Base-by-base conservation (phyloP, 2,329 filamentous ascomycete species). In the Fusarium sp. region DNA sequence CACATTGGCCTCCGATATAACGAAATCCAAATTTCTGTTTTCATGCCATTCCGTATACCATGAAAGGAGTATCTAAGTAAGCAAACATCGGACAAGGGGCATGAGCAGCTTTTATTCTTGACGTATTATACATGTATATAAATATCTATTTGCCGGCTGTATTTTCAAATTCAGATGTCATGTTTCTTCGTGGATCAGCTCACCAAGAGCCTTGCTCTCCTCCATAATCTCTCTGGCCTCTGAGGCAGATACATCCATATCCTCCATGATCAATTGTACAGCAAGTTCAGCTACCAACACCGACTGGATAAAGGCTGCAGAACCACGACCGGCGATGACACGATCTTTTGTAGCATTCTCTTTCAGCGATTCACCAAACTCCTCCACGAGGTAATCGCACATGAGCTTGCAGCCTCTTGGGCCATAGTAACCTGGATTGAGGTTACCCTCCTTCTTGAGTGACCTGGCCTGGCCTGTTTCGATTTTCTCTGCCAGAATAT, bases 341-440 rank as follows among this genome's bases (percentile, higher is more conserved):
- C 85, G 83, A 78, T 95, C 93, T 58, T 86, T 84, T 21, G 90
- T 83, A 4, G 91, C 89, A 60, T 88, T 86, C 72, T 87, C 84
- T 64, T 91, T 89, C 35, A 95, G 81, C 68, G 88, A 80, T 14
- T 84, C 79, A 19, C 87, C 88, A 78, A 93, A 91, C 51, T 85
- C 84, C 7, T 82, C 77, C 65, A 93, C 89, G 41, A 94, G 87
- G 60, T 87, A 88, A 75, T 93, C 91, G 48, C 90, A 92, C 87
- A 97, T 93, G 57, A 88, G 82, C 54, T 89, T 88, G 57, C 92
- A 86, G 3, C 94, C 94, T 25, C 91, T 88, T 6, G 91, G 88
- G 4, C 94, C 94, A 81, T 97, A 97, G 81, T 97, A 97, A 0
- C 94, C 94, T 15, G 93, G 92, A 7, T 88, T 90, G 35, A 92